A percentile compares a stretch with the other conserved stretches of the same genome.
Conservation (phyloP, 2,329 filamentous ascomycete species). For the Phoma sp. region DNA sequence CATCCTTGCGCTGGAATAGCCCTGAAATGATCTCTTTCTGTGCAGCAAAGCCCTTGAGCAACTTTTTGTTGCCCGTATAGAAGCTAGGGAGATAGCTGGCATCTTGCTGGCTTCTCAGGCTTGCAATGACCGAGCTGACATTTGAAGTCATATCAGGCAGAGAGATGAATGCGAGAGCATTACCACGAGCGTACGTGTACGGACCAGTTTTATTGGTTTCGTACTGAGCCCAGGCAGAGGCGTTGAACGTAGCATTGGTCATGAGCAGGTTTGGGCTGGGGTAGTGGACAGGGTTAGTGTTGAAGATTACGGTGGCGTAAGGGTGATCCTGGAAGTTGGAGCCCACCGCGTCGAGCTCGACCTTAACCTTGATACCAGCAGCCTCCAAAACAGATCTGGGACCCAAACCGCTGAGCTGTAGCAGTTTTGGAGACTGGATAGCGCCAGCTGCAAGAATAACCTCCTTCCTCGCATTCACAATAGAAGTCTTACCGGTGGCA, state of each 20-base stretch:
- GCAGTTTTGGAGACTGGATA: slow-evolving; percentile 65
- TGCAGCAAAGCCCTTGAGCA: slow-evolving; percentile 30
- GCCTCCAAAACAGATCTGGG: slow-evolving; percentile 38
- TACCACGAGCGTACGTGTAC: slow-evolving; percentile 34
- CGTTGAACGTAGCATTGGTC: slow-evolving; percentile 45
- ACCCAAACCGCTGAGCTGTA: slow-evolving; percentile 44
- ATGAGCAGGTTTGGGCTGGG: slow-evolving; percentile 32
- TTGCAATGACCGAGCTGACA: slow-evolving; percentile 10
- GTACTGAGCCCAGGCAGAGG: slow-evolving; percentile 41
- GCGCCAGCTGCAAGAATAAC: slow-evolving; percentile 66
- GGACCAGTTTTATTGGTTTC: slow-evolving; percentile 43
- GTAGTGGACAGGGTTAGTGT: slow-evolving; percentile 29
- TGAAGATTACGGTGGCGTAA: slow-evolving; percentile 32
- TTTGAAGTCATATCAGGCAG: slow-evolving; percentile 33
- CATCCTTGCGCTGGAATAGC: slow-evolving; percentile 32
- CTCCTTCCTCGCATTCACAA: slow-evolving; percentile 52
- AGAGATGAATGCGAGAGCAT: slow-evolving; percentile 35
- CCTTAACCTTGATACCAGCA: slow-evolving; percentile 34
- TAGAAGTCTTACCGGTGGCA: slow-evolving; percentile 19
- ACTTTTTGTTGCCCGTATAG: slow-evolving; percentile 31
- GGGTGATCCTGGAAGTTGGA: slow-evolving; percentile 47
- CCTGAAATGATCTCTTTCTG: slow-evolving; percentile 34
- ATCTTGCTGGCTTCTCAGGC: slow-evolving; percentile 33
- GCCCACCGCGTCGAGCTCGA: slow-evolving; percentile 42
- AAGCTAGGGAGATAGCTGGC: slow-evolving; percentile 31